phyloP scores from a whole-genome alignment of 2,329 filamentous ascomycete genomes.

The Beauveria medogensis region DNA sequence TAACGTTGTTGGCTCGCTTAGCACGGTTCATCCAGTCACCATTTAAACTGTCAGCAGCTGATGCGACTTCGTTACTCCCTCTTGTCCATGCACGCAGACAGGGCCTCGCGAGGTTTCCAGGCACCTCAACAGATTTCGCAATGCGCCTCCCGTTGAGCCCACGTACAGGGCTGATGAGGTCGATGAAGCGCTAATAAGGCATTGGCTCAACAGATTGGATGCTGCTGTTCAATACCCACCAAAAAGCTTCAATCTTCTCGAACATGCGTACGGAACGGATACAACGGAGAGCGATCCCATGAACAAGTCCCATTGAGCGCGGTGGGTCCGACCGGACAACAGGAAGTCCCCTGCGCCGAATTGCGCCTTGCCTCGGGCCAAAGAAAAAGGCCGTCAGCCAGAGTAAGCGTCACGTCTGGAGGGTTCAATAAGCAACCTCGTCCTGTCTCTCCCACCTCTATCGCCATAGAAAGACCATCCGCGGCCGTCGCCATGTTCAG shows the following conservation, averaged over 20 bases:
- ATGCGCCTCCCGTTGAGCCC: neutral
- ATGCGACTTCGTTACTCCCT: neutral
- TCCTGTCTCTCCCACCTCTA: neutral
- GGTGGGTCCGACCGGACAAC: neutral
- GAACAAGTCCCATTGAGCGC: neutral
- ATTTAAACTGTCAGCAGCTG: neutral
- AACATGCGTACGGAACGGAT: neutral
- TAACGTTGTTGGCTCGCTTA: neutral
- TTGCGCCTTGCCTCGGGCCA: constrained; percentile 3
- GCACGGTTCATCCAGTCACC: neutral
- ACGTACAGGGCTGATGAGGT: neutral
- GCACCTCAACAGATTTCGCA: neutral
- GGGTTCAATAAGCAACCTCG: neutral
- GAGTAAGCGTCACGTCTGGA: neutral
- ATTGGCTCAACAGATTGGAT: neutral
- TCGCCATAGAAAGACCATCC: neutral
- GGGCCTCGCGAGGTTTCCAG: neutral
- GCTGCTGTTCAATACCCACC: neutral
- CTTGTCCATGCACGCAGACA: neutral
- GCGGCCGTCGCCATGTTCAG: constrained; percentile 14
- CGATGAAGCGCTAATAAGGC: neutral
- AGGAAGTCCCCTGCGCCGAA: neutral
- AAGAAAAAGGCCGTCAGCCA: neutral
- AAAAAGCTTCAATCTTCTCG: neutral
- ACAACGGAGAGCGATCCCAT: neutral